A percentile compares a stretch with the other conserved stretches of the same genome.
Conservation (phyloP, 176 grass and related monocot genomes). For the Tuctoria greenei region DNA sequence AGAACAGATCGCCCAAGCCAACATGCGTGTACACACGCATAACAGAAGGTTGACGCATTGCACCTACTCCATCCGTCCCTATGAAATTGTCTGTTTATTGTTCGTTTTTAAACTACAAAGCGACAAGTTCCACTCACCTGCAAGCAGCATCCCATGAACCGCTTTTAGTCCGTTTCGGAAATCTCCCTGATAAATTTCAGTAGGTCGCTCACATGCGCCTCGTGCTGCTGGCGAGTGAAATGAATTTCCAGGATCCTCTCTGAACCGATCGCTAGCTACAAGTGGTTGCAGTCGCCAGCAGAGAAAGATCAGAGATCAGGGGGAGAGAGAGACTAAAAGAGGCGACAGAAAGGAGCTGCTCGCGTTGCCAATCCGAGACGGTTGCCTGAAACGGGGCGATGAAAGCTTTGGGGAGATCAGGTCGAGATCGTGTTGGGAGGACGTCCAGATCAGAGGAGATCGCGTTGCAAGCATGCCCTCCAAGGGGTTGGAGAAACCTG, state of each 20-base stretch:
- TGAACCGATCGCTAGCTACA: neutral
- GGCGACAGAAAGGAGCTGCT: slow-evolving; percentile 40
- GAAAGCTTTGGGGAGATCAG: slow-evolving; percentile 22
- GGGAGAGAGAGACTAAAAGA: neutral
- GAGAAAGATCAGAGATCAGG: too few species aligned
- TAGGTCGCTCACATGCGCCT: slow-evolving; percentile 46
- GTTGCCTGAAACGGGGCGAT: slow-evolving; percentile 16
- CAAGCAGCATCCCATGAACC: neutral
- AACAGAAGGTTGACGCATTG: neutral
- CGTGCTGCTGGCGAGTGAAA: slow-evolving; percentile 14
- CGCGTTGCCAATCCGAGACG: slow-evolving; percentile 30
- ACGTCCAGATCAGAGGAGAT: slow-evolving; percentile 43
- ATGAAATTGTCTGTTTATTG: too few species aligned
- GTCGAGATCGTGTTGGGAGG: slow-evolving; percentile 46
- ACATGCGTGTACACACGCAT: neutral
- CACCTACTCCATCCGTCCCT: too few species aligned
- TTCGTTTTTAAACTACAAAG: too few species aligned
- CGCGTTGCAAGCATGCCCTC: neutral
- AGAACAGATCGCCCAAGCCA: neutral
- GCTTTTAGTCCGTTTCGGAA: neutral
- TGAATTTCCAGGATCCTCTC: slow-evolving; percentile 23
- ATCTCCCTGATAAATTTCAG: slow-evolving; percentile 1
- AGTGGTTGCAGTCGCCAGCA: slow-evolving; percentile 16
- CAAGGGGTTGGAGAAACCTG: neutral
- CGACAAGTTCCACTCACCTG: neutral